phyloP scores from a whole-genome alignment of 352 stramenopile species.

The Pythium oligandrum region DNA sequence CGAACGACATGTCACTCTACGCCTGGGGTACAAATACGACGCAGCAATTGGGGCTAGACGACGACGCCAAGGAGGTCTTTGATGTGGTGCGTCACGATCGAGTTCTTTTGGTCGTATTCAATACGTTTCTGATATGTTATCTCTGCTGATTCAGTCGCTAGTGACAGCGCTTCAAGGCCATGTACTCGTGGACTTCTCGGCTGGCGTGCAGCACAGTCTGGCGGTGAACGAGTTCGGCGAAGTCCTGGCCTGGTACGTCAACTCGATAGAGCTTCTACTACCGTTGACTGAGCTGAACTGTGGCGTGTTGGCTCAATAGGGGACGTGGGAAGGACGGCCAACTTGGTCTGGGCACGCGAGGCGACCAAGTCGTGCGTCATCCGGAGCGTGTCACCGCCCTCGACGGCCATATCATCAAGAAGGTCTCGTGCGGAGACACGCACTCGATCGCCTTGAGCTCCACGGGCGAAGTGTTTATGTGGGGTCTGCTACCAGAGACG shows the following conservation, averaged over 20 bases:
- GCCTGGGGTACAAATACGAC: slow-evolving; percentile 70
- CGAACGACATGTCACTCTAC: slow-evolving; percentile 56
- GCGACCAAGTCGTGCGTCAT: slow-evolving; percentile 26
- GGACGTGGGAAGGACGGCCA: slow-evolving; percentile 68
- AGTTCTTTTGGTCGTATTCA: slow-evolving; percentile 1
- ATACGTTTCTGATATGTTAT: neutral
- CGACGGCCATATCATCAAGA: slow-evolving; percentile 57
- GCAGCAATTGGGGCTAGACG: slow-evolving; percentile 64
- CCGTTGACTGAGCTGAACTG: no score
- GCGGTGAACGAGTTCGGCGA: slow-evolving; percentile 79
- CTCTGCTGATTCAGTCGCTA: slow-evolving; percentile 26
- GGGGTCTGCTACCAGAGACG: slow-evolving; percentile 61
- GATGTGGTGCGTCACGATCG: slow-evolving; percentile 32
- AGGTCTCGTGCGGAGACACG: slow-evolving; percentile 71
- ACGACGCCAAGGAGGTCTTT: slow-evolving; percentile 44
- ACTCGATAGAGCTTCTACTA: no score
- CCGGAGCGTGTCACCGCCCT: slow-evolving; percentile 46
- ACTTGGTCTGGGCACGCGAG: slow-evolving; percentile 36
- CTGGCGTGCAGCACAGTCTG: slow-evolving; percentile 67
- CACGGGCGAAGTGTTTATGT: slow-evolving; percentile 70
- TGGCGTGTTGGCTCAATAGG: slow-evolving; percentile 12
- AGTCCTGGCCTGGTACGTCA: slow-evolving; percentile 61
- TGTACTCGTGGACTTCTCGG: slow-evolving; percentile 69
- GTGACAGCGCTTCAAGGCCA: slow-evolving; percentile 48
- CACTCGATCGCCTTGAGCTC: slow-evolving; percentile 62